Evolutionary conservation across 306 rosid species (phyloP), one percentile per base, ranked within the genome.

Genomic region (Pterocarpus santalinus): DNA sequence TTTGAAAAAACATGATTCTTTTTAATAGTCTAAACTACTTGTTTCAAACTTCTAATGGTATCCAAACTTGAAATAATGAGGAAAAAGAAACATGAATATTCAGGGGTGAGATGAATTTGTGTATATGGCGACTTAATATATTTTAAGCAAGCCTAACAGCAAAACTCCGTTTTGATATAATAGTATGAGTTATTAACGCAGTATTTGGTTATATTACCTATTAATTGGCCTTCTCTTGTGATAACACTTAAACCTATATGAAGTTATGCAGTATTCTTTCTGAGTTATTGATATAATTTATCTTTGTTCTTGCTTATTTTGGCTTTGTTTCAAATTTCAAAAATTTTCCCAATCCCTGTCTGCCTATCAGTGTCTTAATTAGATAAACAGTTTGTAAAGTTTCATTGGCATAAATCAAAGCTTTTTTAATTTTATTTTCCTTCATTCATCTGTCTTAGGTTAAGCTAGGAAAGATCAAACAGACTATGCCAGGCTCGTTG

Each of bases 381-480:
- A 51, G 56, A 55, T 82, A 32, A 5, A 22, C 13, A 12, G 34
- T 83, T 72, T 65, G 64, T 38, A 61, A 43, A 72, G 58, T 69
- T 65, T 72, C 51, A 35, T 22, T 72, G 36, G 16, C 46, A 22
- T 35, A 38, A 32, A 28, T 28, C 12, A 8, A 41, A 51, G 73
- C 47, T 2, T 44, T 58, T 80, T 17, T 70, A 8, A 32, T 51
- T 60, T 73, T 16, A 33, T 34, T 35, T 36, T 8, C 5, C 72
- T 70, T 62, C 64, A 13, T 80, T 71, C 65, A 38, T 77, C n/a
- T 72, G 30, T 8, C 65, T 22, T 15, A 7, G 70, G 12, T 65
- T 22, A 75, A 63, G 4, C 72, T 11, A 8, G 15, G 65, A 35
- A 66, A 78, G 36, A 14, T 65, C 14, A 65, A 78, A 66, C 65